A percentile compares a stretch with the other conserved stretches of the same genome.
Conservation (phyloP, 2,329 filamentous ascomycete genomes). For the Rugonectria rugulosa region DNA sequence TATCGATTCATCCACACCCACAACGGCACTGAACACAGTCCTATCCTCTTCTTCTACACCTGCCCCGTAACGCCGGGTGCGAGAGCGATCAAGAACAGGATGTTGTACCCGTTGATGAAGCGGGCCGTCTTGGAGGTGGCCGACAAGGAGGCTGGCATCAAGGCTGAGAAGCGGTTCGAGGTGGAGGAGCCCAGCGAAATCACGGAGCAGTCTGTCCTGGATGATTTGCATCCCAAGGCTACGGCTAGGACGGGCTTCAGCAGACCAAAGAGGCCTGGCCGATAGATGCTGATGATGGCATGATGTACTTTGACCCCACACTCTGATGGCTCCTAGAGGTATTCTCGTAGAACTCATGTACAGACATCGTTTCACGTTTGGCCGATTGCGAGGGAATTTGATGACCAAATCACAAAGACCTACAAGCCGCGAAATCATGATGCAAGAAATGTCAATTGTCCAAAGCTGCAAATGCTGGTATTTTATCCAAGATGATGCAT, state of each 20-base stretch:
- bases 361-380: conserved; percentile 1
- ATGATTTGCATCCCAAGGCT: conserved; percentile 73
- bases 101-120: conserved; percentile 82
- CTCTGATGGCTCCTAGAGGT: neutral
- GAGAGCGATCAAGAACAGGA: conserved; percentile 80
- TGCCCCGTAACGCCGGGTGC: conserved; percentile 71
- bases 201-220: conserved; percentile 68
- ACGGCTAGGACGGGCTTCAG: conserved; percentile 74
- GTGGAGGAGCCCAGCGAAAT: conserved; percentile 74
- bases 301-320: neutral
- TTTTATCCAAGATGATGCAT: conserved; percentile 39
- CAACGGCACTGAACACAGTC: conserved; percentile 58
- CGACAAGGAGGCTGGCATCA: conserved; percentile 69
- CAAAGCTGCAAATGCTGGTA: conserved; percentile 41
- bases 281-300: conserved; percentile 47
- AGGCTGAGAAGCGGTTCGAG: conserved; percentile 74
- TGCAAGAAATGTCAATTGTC: conserved; percentile 36
- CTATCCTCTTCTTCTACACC: conserved; percentile 83
- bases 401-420: conserved; percentile 18
- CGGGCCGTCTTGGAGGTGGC: conserved; percentile 72
- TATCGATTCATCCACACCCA: conserved; percentile 72
- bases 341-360: neutral
- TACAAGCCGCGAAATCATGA: conserved; percentile 15
- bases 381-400: neutral
- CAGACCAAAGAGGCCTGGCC: conserved; percentile 80